These are phyloP conservation scores for Tritrichomonas foetus DNA, from an alignment of 208 protist genomes.

Conservation along the genomic window DNA sequence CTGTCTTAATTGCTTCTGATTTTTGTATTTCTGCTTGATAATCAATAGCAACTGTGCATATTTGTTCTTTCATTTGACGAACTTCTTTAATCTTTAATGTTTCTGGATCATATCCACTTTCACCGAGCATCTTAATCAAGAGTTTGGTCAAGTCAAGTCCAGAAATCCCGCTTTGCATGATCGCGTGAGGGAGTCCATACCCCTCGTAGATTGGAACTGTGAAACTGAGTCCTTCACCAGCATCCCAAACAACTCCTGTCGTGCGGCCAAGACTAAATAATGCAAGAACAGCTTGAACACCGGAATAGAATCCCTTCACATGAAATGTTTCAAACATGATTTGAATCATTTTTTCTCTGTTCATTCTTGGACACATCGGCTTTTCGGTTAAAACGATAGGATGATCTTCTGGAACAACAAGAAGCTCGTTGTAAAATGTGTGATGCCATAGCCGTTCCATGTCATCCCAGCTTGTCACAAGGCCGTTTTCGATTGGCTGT, in stretches of 20 bases:
- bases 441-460: slow-evolving; percentile 57
- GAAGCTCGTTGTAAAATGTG: slow-evolving; percentile 69
- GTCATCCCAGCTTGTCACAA: slow-evolving; percentile 52
- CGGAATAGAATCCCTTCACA: slow-evolving; percentile 66
- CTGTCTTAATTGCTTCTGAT: slow-evolving; percentile 47
- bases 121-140: slow-evolving; percentile 61
- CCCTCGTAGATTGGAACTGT: slow-evolving; percentile 90
- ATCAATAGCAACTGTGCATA: slow-evolving; percentile 66
- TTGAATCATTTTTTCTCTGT: slow-evolving; percentile 76
- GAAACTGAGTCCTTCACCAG: slow-evolving; percentile 87
- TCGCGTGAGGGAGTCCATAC: slow-evolving; percentile 61
- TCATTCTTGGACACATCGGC: slow-evolving; percentile 73
- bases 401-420: slow-evolving; percentile 89
- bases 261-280: slow-evolving; percentile 76
- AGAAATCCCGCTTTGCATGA: slow-evolving; percentile 64
- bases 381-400: slow-evolving; percentile 82
- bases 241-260: slow-evolving; percentile 80
- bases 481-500: slow-evolving; percentile 46
- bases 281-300: slow-evolving; percentile 82
- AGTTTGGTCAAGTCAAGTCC: slow-evolving; percentile 68
- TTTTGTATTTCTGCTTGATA: slow-evolving; percentile 61
- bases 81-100: slow-evolving; percentile 64
- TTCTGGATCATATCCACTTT: slow-evolving; percentile 59
- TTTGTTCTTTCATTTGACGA: slow-evolving; percentile 69
- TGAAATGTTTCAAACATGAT: slow-evolving; percentile 80